Evolutionary conservation across 2,329 filamentous ascomycete genomes (phyloP).

Genomic region (Talaromyces verruculosus): DNA sequence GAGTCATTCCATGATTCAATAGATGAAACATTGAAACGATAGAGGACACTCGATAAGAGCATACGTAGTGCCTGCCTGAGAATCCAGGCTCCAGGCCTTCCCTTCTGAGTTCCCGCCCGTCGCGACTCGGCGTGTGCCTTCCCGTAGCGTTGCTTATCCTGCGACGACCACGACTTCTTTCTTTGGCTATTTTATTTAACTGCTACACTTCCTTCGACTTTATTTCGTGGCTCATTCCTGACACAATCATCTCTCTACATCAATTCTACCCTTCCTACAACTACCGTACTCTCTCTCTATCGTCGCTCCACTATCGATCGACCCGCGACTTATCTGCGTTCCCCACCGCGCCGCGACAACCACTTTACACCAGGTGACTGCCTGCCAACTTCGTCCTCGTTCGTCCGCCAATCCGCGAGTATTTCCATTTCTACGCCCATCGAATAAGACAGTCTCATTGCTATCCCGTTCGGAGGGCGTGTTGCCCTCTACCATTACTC

Average conservation of each 20-base stretch:
- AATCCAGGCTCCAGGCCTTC: constrained; percentile 11
- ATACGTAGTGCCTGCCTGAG: neutral
- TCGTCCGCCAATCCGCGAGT: neutral
- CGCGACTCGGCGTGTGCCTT: constrained; percentile 15
- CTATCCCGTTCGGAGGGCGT: neutral
- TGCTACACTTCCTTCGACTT: neutral
- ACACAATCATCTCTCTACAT: neutral
- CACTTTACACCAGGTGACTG: constrained; percentile 2
- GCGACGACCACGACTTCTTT: neutral
- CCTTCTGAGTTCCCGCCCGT: neutral
- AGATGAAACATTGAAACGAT: neutral
- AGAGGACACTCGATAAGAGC: neutral
- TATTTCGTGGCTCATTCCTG: too few relatives aligned
- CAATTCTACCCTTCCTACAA: neutral
- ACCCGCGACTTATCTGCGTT: constrained; percentile 15
- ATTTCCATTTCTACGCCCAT: neutral
- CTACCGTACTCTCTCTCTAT: neutral
- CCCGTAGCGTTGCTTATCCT: constrained; percentile 12
- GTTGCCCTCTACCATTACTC: constrained; percentile 1
- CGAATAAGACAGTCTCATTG: neutral
- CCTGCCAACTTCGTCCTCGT: neutral
- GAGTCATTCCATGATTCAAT: neutral
- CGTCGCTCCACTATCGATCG: constrained; percentile 17
- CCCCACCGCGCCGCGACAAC: constrained; percentile 16
- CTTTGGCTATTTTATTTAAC: neutral